phyloP scores from a whole-genome alignment of 768 basidiomycete genomes.

The Tulasnella calospora region DNA sequence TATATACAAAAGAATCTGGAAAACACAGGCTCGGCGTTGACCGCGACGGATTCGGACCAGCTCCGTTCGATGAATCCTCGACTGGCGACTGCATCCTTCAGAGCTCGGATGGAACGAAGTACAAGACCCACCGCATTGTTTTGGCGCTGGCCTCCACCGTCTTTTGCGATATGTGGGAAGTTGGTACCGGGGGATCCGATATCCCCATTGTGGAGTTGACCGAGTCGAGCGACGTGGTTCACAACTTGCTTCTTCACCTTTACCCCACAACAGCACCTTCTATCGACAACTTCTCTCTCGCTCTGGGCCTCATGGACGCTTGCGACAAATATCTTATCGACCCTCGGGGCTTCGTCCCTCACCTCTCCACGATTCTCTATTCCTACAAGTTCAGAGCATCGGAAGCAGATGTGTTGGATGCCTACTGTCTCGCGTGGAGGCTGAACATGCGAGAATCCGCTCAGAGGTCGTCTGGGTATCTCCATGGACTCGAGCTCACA shows the following conservation, averaged over 20 bases:
- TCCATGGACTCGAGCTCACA: background rate
- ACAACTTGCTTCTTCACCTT: slow-evolving; percentile 30
- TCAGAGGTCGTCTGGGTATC: background rate
- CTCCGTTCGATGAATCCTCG: slow-evolving; percentile 39
- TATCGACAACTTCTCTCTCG: background rate
- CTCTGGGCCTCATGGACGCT: slow-evolving; percentile 23
- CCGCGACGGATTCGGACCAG: background rate
- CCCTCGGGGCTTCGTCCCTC: background rate
- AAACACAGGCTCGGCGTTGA: background rate
- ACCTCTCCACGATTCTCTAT: background rate
- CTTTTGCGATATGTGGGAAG: slow-evolving; percentile 51
- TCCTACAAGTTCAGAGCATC: background rate
- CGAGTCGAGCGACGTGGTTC: slow-evolving; percentile 29
- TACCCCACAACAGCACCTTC: slow-evolving; percentile 29
- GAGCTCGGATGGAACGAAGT: slow-evolving; percentile 50
- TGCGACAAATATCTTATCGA: slow-evolving; percentile 31
- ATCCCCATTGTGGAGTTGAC: slow-evolving; percentile 26
- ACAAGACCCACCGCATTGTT: slow-evolving; percentile 52
- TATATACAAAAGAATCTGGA: background rate
- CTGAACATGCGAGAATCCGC: background rate
- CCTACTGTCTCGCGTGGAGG: slow-evolving; percentile 8
- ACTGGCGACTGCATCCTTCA: slow-evolving; percentile 53
- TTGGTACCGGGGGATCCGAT: background rate
- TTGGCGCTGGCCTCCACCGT: slow-evolving; percentile 55
- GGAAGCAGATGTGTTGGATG: background rate